These are phyloP conservation scores for Clarireedia monteithiana DNA, from an alignment of 2,329 filamentous ascomycete species.

Conservation along the genomic window DNA sequence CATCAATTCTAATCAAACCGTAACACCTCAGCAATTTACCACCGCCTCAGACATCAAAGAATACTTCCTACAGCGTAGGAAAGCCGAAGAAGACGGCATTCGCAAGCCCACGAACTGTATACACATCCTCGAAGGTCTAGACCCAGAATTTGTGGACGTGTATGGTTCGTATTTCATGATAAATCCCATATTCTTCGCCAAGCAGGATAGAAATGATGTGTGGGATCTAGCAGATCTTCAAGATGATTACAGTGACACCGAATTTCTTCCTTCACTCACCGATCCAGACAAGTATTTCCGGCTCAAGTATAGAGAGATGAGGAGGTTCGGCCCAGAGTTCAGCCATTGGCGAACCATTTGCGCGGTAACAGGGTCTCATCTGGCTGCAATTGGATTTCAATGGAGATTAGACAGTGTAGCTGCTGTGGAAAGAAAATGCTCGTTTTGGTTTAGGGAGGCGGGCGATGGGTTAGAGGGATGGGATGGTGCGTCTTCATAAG, in stretches of 20 bases:
- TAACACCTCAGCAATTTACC: not conserved
- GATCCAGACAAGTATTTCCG: slow-evolving; percentile 6
- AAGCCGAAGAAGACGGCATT: not conserved
- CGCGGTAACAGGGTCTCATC: slow-evolving; percentile 5
- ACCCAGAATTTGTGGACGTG: slow-evolving; percentile 7
- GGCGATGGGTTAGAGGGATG: not conserved
- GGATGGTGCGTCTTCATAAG: not conserved
- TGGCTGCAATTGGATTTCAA: slow-evolving; percentile 4
- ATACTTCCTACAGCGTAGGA: not conserved
- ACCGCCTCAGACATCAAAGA: not conserved
- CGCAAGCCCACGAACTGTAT: not conserved
- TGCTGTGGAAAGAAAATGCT: slow-evolving; percentile 2
- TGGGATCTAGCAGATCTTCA: not conserved
- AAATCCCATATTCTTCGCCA: slow-evolving; percentile 9
- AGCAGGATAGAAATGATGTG: slow-evolving; percentile 7
- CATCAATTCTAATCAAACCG: not conserved
- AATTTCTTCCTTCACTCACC: not conserved
- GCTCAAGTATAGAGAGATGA: slow-evolving; percentile 12
- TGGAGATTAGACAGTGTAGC: not conserved
- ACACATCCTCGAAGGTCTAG: slow-evolving; percentile 8
- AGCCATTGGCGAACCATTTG: slow-evolving; percentile 7
- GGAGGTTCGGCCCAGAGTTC: slow-evolving; percentile 4
- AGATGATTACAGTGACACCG: slow-evolving; percentile 1
- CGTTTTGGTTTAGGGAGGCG: slow-evolving; percentile 1
- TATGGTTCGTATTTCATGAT: slow-evolving; percentile 8